phyloP scores from a whole-genome alignment of 164 flowering plant species.

The grape (Vitis vinifera) region DNA sequence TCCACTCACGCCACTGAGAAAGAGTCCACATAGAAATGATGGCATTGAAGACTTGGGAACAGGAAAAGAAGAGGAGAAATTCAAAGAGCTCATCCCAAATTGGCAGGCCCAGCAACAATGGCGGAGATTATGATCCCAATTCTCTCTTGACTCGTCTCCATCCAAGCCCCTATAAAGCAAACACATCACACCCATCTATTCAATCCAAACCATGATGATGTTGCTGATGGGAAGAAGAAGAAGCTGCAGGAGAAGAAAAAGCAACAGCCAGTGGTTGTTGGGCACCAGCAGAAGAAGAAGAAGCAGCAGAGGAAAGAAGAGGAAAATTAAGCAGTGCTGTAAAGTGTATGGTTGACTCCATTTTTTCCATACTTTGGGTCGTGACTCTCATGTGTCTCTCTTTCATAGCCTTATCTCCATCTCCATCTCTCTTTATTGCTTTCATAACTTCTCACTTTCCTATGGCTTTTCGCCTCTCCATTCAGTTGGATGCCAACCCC shows the following conservation, averaged over 20 bases:
- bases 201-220: not conserved
- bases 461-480: not conserved
- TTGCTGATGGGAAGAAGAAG: not conserved
- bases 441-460: not conserved
- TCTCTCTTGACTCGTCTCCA: constrained; percentile 2
- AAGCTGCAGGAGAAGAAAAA: not conserved
- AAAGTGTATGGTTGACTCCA: constrained; percentile 4
- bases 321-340: not conserved
- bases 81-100: not conserved
- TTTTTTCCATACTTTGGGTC: not conserved
- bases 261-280: not conserved
- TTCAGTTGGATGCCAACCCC: too few species aligned
- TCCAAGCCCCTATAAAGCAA: not conserved
- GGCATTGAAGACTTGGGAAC: not conserved
- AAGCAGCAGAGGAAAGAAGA: not conserved
- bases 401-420: not conserved
- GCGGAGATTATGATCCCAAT: constrained; percentile 7
- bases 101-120: constrained; percentile 11
- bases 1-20: not conserved
- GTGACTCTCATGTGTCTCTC: constrained; percentile 6
- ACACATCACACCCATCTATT: not conserved
- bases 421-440: not conserved
- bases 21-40: not conserved
- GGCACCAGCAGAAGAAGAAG: not conserved
- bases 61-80: not conserved